A percentile compares a stretch with the other conserved stretches of the same genome.
These are phyloP conservation scores for Calonectria ilicicola DNA, from an alignment of 2,329 filamentous ascomycete genomes.

Conservation along the genomic window DNA sequence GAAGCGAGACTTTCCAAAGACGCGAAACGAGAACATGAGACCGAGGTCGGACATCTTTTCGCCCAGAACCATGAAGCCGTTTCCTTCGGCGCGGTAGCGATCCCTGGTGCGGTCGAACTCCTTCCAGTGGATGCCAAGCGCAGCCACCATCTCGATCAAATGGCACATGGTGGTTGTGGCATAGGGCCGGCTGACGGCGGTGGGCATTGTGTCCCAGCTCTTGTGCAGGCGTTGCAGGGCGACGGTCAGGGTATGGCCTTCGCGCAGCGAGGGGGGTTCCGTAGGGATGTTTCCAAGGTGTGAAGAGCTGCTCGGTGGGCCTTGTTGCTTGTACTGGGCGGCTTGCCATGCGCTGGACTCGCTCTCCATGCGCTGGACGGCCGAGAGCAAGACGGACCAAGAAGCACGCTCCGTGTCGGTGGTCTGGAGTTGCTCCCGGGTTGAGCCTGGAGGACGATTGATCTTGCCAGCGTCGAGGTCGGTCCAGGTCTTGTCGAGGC, in stretches of 20 bases:
- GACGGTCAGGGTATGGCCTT: constrained; percentile 56
- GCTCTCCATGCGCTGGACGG: constrained; percentile 62
- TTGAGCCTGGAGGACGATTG: constrained; percentile 5
- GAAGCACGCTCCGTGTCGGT: constrained; percentile 68
- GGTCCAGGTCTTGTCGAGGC: constrained; percentile 48
- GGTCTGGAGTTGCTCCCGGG: constrained; percentile 59
- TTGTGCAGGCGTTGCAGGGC: constrained; percentile 60
- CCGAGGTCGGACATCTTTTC: constrained; percentile 61
- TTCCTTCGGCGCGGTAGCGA: constrained; percentile 66
- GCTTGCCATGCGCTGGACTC: constrained; percentile 61
- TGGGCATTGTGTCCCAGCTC: constrained; percentile 66
- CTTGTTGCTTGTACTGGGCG: constrained; percentile 42
- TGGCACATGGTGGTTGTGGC: constrained; percentile 68
- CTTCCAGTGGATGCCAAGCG: constrained; percentile 69
- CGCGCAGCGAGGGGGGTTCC: constrained; percentile 39
- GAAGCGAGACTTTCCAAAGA: constrained; percentile 62
- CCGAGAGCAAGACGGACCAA: constrained; percentile 64
- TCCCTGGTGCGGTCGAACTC: constrained; percentile 65
- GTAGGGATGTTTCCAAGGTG: constrained; percentile 32
- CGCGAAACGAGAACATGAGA: constrained; percentile 66
- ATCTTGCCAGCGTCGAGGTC: not conserved
- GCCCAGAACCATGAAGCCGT: constrained; percentile 64
- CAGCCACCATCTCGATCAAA: constrained; percentile 65
- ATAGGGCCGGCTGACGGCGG: constrained; percentile 60
- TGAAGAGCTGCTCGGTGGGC: constrained; percentile 32